Evolutionary conservation across 2,329 filamentous ascomycete genomes (phyloP).

Genomic region (Orbilia blumenaviensis): DNA sequence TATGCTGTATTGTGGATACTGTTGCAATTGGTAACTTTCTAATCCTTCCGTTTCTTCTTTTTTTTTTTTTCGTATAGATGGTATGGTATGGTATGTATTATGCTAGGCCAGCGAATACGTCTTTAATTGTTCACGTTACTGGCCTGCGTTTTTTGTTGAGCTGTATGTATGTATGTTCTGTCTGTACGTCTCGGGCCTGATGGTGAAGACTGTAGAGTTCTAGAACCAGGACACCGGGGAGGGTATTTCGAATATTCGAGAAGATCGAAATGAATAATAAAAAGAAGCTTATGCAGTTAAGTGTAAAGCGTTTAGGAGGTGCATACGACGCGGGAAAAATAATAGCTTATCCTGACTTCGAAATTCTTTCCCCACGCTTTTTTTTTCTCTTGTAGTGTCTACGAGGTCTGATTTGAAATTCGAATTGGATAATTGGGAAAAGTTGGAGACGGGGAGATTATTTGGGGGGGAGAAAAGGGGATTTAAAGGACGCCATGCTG

Average conservation of each 20-base stretch:
- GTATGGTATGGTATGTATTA: neutral
- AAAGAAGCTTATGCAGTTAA: no score
- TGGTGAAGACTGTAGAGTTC: no score
- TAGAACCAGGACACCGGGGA: constrained; percentile 5
- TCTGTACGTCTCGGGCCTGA: neutral
- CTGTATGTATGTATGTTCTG: neutral
- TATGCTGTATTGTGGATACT: neutral
- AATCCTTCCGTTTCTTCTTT: neutral
- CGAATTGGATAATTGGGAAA: constrained; percentile 31
- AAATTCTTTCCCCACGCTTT: no score
- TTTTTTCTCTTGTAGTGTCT: no score
- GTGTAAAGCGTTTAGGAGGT: no score
- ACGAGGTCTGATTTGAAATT: constrained; percentile 14
- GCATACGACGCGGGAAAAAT: no score
- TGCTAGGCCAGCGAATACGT: neutral
- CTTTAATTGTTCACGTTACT: neutral
- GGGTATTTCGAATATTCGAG: neutral
- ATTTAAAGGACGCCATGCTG: neutral
- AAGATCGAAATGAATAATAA: neutral
- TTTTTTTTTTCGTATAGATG: neutral
- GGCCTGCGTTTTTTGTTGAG: neutral
- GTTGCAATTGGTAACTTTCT: neutral
- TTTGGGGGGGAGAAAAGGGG: neutral
- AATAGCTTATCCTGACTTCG: no score
- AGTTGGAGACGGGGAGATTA: neutral